These are phyloP conservation scores for Trichophyton schoenleinii DNA, from an alignment of 2,329 filamentous ascomycete species.

Conservation along the genomic window DNA sequence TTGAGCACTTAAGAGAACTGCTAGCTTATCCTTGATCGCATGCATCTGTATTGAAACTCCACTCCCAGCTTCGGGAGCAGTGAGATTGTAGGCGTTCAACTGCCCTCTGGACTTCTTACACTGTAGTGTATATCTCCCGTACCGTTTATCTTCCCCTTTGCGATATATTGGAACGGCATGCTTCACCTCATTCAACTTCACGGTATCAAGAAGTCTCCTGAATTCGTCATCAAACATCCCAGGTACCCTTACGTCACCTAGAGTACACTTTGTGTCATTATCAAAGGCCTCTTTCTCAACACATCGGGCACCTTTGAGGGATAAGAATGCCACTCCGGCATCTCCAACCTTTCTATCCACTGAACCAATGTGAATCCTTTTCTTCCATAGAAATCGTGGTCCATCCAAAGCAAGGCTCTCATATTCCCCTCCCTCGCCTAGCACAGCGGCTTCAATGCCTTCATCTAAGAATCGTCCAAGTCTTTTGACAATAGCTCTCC, in stretches of 20 bases:
- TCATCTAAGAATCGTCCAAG: conserved; percentile 48
- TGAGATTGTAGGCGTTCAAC: conserved; percentile 28
- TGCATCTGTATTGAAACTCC: conserved; percentile 32
- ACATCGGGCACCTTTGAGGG: conserved; percentile 46
- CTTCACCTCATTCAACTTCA: conserved; percentile 1
- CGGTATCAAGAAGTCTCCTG: conserved; percentile 24
- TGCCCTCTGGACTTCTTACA: conserved; percentile 11
- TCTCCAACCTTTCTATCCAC: conserved; percentile 49
- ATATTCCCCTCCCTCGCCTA: conserved; percentile 93
- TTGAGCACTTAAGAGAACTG: conserved; percentile 11
- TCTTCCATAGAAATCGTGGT: conserved; percentile 58
- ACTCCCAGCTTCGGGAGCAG: conserved; percentile 27
- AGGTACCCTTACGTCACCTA: conserved; percentile 39
- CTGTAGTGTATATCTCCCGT: background rate
- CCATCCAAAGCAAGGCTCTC: conserved; percentile 84
- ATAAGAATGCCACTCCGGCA: conserved; percentile 65
- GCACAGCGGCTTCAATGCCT: conserved; percentile 53
- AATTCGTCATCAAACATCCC: conserved; percentile 56
- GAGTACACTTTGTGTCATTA: conserved; percentile 10
- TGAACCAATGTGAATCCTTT: conserved; percentile 51
- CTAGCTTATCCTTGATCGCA: conserved; percentile 20
- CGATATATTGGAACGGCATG: background rate
- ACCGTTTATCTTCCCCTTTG: background rate
- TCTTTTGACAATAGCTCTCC: conserved; percentile 37
- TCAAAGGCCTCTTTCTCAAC: conserved; percentile 30